These are phyloP conservation scores for Daldinia bambusicola DNA, from an alignment of 495 filamentous ascomycete genomes.

Conservation along the genomic window DNA sequence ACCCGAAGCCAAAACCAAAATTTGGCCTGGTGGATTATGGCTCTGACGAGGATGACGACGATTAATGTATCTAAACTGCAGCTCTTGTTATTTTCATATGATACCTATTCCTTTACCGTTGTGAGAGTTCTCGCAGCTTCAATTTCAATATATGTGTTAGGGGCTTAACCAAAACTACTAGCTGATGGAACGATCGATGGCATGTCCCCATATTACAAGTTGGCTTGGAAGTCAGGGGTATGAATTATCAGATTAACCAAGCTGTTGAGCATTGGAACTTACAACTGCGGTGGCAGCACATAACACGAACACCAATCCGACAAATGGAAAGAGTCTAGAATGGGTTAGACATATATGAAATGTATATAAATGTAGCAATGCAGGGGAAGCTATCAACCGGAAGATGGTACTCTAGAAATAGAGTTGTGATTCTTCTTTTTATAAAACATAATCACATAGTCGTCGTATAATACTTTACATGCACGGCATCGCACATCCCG, in stretches of 20 bases:
- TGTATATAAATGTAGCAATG: not conserved
- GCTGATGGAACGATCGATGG: not conserved
- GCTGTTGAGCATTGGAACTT: not conserved
- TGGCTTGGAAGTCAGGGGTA: not conserved
- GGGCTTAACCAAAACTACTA: not conserved
- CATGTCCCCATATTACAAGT: not conserved
- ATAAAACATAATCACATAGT: not conserved
- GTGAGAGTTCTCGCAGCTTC: not conserved
- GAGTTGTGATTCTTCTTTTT: conserved; percentile 33
- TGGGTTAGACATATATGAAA: too few species aligned
- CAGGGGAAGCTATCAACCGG: not conserved
- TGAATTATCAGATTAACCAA: not conserved
- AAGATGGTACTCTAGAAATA: conserved; percentile 20
- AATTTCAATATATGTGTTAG: not conserved
- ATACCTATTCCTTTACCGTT: not conserved
- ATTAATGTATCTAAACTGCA: conserved; percentile 12
- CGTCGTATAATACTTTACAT: not conserved
- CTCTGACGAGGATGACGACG: conserved; percentile 49
- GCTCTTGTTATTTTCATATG: not conserved
- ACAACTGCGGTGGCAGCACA: not conserved
- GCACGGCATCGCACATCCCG: not conserved
- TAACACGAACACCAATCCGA: too few species aligned
- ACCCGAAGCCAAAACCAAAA: conserved; percentile 30
- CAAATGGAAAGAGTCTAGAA: not conserved
- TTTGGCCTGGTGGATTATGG: conserved; percentile 49